Evolutionary conservation across 2,329 filamentous ascomycete species (phyloP), one percentile per base, ranked within the genome.

Genomic region (Penicillium sclerotiorum): DNA sequence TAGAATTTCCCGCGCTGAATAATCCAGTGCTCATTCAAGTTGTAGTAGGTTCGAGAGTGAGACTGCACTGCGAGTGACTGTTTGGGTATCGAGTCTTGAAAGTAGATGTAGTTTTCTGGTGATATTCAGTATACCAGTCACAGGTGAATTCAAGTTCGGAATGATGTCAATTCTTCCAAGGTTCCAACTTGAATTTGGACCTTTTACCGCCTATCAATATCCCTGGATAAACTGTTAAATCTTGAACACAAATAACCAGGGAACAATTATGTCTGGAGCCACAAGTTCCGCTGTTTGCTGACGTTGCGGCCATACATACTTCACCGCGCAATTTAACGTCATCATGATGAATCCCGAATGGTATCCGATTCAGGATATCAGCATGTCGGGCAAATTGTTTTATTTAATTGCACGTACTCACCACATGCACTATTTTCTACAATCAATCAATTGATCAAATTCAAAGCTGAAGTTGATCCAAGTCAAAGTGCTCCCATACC

Each of bases 291-390:
- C 18, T 32, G 17, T 11, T 9, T 15, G 11, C 13, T 7, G 17
- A 8, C 13, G 9, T 6, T 7, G 35, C 11, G 20, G 8, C n/a
- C 25, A 38, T 9, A 13, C 17, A 27, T 17, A 22, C 25, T 28
- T 8, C 9, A 9, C 9, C 25, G 36, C 13, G 9, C 18, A 12
- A 18, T 30, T 22, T 15, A 56, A 72, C 61, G 60, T 64, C 59
- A 64, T 72, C 21, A 62, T 70, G 51, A 67, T 70, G 51, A 63
- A 61, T 33, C 18, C 18, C 45, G 40, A 35, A 44, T 20, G 18
- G 25, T 51, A 44, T 21, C 55, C 56, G 45, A 52, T 55, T 61
- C 53, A 44, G 47, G 15, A 20, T 27, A 21, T 40, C 47, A 46
- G 50, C 47, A 59, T 52, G 52, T 60, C 54, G n/a, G n/a, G n/a